Evolutionary conservation across 2,329 filamentous ascomycete genomes (phyloP), one percentile per base, ranked within the genome.

Genomic region (Alternaria ethzedia): DNA sequence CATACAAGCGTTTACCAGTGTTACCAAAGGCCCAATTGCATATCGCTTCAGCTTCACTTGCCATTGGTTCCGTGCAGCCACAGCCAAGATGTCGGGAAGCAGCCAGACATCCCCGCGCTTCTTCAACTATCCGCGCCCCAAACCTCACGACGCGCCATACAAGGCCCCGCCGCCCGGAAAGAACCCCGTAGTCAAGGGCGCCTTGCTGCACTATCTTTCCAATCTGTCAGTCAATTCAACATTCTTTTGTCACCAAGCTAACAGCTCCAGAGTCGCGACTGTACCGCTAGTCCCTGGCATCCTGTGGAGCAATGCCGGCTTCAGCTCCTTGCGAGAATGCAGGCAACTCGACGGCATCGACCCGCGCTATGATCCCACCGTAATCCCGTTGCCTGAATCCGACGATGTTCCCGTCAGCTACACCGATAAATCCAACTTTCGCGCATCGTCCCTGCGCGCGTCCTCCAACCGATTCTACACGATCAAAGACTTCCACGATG

Each of bases 241-340:
- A 79, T 32, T 13, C 28, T 32, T 54, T 62, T n/a, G 69, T 52
- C 32, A 25, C 21, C 12, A 10, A 21, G 26, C 55, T 74, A 23
- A 72, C 25, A 41, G 8, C n/a, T 47, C 36, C 51, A 91, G 90
- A 20, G 79, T 94, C 46, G 83, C 87, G 2, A 87, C 86, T 25
- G 81, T 89, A n/a, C 81, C 83, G 11, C 83, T 86, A 46, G 66
- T 95, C 9, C 90, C 91, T 63, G 86, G 84, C 59, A 80, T 87
- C 49, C 84, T 94, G 65, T 96, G 90, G 90, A 82, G 81, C 52
- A 93, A 93, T 81, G 90, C 91, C 20, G 89, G 89, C 43, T 91
- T 93, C 72, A 81, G 80, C 50, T 79, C 81, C 5, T 81, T 92
- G 44, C 86, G 87, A 50, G 80, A 85, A 36, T 84, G 88, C 60